A percentile compares a stretch with the other conserved stretches of the same genome.
Conservation (phyloP, 164 flowering plant genomes). For the Vitis amurensis region DNA sequence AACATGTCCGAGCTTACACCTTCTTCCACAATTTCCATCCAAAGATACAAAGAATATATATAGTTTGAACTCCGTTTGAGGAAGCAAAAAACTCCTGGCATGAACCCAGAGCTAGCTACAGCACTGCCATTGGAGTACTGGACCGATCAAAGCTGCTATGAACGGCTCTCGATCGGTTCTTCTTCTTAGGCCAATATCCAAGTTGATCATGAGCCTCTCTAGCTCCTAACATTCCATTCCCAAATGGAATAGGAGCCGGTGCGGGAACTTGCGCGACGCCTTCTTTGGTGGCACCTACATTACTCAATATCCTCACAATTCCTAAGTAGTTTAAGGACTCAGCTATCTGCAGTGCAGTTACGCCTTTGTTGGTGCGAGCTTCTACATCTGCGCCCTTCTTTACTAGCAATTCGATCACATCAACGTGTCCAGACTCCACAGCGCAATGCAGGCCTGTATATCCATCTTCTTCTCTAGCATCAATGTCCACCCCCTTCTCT, state of each 20-base stretch:
- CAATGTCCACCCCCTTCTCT: slow-evolving; percentile 50
- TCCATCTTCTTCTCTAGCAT: slow-evolving; percentile 70
- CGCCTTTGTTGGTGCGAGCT: slow-evolving; percentile 55
- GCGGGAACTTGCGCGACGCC: background rate
- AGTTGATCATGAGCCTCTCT: slow-evolving; percentile 6
- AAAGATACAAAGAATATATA: background rate
- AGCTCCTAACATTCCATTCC: background rate
- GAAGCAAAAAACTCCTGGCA: background rate
- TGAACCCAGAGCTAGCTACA: slow-evolving; percentile 11
- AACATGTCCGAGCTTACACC: background rate
- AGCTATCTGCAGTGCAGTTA: slow-evolving; percentile 55
- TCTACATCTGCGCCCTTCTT: slow-evolving; percentile 68
- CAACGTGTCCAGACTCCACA: slow-evolving; percentile 58
- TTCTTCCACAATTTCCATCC: background rate
- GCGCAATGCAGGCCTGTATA: slow-evolving; percentile 77
- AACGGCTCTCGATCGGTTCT: slow-evolving; percentile 15
- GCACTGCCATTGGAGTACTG: slow-evolving; percentile 34
- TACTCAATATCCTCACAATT: slow-evolving; percentile 41
- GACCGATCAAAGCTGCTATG: slow-evolving; percentile 34
- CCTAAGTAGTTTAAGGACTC: slow-evolving; percentile 57
- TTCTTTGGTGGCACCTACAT: slow-evolving; percentile 50
- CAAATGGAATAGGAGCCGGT: background rate
- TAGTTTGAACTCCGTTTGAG: background rate
- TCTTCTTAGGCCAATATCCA: slow-evolving; percentile 7
- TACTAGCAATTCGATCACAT: slow-evolving; percentile 57